phyloP scores from a whole-genome alignment of 768 basidiomycete species.

The Termitomyces sp. region DNA sequence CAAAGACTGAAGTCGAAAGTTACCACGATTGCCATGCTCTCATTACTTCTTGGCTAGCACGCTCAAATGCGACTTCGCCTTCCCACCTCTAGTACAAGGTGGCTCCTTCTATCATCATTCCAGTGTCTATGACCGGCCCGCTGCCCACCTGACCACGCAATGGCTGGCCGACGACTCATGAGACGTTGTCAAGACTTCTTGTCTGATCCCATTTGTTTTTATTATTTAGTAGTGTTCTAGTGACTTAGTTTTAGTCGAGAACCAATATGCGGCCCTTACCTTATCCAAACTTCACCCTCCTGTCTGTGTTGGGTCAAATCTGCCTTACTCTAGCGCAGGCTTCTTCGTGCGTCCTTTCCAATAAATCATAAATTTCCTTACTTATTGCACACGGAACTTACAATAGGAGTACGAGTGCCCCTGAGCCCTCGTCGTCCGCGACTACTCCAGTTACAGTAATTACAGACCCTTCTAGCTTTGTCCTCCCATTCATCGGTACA shows the following conservation, averaged over 20 bases:
- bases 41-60: not conserved
- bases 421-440: not conserved
- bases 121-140: conserved; percentile 1
- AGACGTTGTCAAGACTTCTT: not conserved
- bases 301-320: not conserved
- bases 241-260: not conserved
- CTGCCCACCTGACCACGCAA: not conserved
- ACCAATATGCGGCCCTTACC: not conserved
- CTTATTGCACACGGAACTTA: not conserved
- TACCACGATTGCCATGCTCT: not conserved
- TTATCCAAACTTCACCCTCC: not conserved
- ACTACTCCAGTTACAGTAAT: conserved; percentile 2
- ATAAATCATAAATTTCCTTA: not conserved
- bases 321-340: not conserved
- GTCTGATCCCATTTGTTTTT: not conserved
- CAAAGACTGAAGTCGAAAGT: no score
- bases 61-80: not conserved
- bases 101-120: not conserved
- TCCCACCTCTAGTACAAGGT: not conserved
- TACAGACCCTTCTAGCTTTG: conserved; percentile 36
- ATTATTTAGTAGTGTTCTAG: no score
- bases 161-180: not conserved
- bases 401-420: not conserved
- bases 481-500: conserved; percentile 60
- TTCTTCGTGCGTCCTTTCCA: not conserved